phyloP scores from a whole-genome alignment of 306 rosid genomes.

The Begonia masoniana region DNA sequence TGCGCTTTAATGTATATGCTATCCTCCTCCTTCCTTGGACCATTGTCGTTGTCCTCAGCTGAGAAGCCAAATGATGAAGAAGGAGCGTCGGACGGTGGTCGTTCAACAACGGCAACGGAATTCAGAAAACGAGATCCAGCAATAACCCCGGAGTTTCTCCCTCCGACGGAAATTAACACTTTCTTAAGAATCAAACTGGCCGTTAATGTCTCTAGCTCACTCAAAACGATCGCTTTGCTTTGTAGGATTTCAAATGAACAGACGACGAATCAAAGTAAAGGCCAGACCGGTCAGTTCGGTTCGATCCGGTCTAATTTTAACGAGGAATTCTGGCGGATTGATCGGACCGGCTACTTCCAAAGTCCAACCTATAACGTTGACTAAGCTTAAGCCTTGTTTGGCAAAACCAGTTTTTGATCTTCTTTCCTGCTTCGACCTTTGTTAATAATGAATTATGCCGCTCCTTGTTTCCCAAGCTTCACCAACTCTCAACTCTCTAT shows the following conservation, averaged over 20 bases:
- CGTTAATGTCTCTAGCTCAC: constrained; percentile 13
- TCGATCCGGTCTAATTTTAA: too few species aligned
- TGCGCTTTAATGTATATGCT: constrained; percentile 35
- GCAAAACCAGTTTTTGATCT: too few species aligned
- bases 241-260: constrained; percentile 5
- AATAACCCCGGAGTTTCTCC: constrained; percentile 7
- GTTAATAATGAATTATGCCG: too few species aligned
- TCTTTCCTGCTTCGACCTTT: too few species aligned
- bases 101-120: constrained; percentile 34
- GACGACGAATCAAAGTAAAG: too few species aligned
- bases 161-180: constrained; percentile 15
- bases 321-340: too few species aligned
- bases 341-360: too few species aligned
- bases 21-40: constrained; percentile 4
- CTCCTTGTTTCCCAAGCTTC: constrained; percentile 4
- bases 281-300: too few species aligned
- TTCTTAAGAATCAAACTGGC: constrained; percentile 21
- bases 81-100: constrained; percentile 17
- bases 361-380: too few species aligned
- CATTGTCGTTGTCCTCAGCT: constrained; percentile 19
- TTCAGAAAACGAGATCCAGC: constrained; percentile 16
- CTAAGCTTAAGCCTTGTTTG: too few species aligned
- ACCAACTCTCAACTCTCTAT: background rate
- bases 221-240: background rate
- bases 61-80: constrained; percentile 55